phyloP scores from a whole-genome alignment of 768 basidiomycete species.

The Termitomyces sp. region DNA sequence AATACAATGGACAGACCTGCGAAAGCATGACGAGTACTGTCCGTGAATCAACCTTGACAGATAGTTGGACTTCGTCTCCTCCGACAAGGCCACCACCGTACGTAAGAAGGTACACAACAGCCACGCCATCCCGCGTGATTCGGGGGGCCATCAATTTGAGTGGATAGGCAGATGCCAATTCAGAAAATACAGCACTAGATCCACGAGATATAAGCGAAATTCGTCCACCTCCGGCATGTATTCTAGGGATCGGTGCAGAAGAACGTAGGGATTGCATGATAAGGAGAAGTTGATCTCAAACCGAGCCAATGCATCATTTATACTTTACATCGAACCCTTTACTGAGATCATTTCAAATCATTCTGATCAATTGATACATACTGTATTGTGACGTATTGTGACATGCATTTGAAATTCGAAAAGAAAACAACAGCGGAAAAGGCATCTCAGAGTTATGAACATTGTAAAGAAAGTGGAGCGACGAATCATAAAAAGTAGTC shows the following conservation, averaged over 20 bases:
- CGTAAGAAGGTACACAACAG: slow-evolving; percentile 72
- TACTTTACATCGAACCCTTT: too few relatives aligned
- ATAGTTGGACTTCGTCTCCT: slow-evolving; percentile 70
- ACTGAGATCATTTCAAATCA: not conserved
- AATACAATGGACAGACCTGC: slow-evolving; percentile 55
- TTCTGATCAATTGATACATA: not conserved
- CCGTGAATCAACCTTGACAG: slow-evolving; percentile 53
- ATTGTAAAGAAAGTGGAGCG: not conserved
- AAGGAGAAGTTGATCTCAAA: slow-evolving; percentile 1
- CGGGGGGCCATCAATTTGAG: slow-evolving; percentile 83
- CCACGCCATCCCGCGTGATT: slow-evolving; percentile 45
- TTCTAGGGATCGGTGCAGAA: slow-evolving; percentile 20
- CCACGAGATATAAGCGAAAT: slow-evolving; percentile 54
- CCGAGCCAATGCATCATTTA: too few relatives aligned
- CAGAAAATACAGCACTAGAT: slow-evolving; percentile 58
- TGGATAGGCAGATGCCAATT: slow-evolving; percentile 80
- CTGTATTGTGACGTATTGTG: not conserved
- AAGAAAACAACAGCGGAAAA: not conserved
- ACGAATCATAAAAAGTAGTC: slow-evolving; percentile 22
- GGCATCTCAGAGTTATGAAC: not conserved
- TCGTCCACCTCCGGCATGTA: slow-evolving; percentile 51
- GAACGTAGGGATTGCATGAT: slow-evolving; percentile 9
- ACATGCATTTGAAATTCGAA: not conserved
- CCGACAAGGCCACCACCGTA: slow-evolving; percentile 93
- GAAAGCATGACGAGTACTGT: slow-evolving; percentile 73